Base-by-base conservation (phyloP, 345 rosid genomes). In the Citrus cavaleriei region DNA sequence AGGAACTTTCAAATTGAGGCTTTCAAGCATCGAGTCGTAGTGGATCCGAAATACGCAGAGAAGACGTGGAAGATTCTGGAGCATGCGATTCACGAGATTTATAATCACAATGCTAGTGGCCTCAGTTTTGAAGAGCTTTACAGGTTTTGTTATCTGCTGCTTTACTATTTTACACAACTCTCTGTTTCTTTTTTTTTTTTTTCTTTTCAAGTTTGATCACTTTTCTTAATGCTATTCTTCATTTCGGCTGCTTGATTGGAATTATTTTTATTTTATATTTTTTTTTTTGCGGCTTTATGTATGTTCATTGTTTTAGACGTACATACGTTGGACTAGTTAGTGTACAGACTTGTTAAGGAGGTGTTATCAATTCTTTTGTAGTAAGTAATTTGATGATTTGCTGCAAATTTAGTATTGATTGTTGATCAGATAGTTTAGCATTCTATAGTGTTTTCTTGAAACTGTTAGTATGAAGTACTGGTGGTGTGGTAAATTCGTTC, bases 1-100 rank as follows among this genome's bases (percentile, higher is more conserved):
- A 91, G 95, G 87, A 93, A 91, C 86, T 96, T 96, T 80, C 98
- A 94, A 85, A 96, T 96, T 82, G 99, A 96, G 85, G 99, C 98
- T 78, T 96, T 96, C 84, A 96, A 96, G 90, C 97, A 96, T 77
- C 92, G 95, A 37, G 98, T 96, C 59, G 97, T 94, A 51, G 98
- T 94, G 81, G 99, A 96, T 93, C 98, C 98, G 37, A 96, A 93
- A 79, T 94, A 96, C 75, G 95, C 99, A 59, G 97, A 96, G 30
- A 96, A 94, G 89, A 96, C 97, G 1, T 96, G 99, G 99, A 95
- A 87, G 91, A 89, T 94, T 82, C 93, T 96, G 19, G 99, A 96
- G 84, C 98, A 95, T 83, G 99, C 98, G 66, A 96, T 94, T 76
- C 97, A 91, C 67, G 97, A 94, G 92, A 96, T 96, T 93, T 96